Percentiles rank a stretch among this genome's conserved stretches.
phyloP scores from a whole-genome alignment of 352 stramenopile genomes.

The Thalassiosira mediterranea region DNA sequence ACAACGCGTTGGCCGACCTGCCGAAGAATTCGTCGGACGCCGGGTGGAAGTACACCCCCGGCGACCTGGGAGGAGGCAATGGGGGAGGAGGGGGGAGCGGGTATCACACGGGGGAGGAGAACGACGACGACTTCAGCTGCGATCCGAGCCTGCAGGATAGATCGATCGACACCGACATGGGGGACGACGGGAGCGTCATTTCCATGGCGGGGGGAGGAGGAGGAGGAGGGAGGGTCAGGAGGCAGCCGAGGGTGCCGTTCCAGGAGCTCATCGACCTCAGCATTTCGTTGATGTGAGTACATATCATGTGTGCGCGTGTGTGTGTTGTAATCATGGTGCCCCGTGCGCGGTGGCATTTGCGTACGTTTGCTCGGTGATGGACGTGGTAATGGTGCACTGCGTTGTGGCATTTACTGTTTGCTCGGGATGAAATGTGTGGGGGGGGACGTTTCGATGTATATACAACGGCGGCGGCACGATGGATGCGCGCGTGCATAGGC shows the following conservation, averaged over 20 bases:
- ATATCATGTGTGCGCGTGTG: neutral
- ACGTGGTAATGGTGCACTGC: too few relatives aligned
- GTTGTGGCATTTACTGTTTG: too few relatives aligned
- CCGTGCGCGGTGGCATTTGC: too few relatives aligned
- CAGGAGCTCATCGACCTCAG: conserved; percentile 79
- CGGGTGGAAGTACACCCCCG: conserved; percentile 66
- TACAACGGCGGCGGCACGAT: too few relatives aligned
- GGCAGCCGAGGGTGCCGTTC: conserved; percentile 66
- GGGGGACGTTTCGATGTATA: too few relatives aligned
- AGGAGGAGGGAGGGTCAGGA: conserved; percentile 16
- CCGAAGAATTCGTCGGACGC: conserved; percentile 74
- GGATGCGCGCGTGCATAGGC: too few relatives aligned
- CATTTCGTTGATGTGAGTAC: conserved; percentile 69
- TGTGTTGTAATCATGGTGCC: neutral
- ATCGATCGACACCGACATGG: conserved; percentile 26
- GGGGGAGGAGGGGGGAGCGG: conserved; percentile 4
- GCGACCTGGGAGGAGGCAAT: conserved; percentile 8
- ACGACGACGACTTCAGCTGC: conserved; percentile 58
- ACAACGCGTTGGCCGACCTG: conserved; percentile 65
- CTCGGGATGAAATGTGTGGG: too few relatives aligned
- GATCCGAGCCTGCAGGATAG: conserved; percentile 45
- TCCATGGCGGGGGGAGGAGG: neutral
- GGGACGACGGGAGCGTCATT: conserved; percentile 32
- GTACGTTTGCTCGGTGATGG: too few relatives aligned
- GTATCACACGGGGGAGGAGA: conserved; percentile 41